Evolutionary conservation across 345 rosid species (phyloP).

Genomic region (Pistacia integerrima): DNA sequence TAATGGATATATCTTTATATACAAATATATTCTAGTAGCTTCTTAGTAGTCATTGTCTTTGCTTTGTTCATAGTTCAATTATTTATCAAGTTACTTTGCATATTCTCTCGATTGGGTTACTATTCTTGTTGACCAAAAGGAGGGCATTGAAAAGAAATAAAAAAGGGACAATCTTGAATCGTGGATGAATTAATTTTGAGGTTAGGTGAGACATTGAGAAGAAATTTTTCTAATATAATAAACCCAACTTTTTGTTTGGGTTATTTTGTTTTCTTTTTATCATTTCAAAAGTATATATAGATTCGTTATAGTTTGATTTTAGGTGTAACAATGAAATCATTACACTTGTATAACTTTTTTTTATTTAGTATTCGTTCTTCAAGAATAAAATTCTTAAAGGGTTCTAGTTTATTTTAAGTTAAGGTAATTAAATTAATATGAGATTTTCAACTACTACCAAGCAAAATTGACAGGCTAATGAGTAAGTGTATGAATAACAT

Average conservation of each 20-base stretch:
- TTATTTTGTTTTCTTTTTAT: background rate
- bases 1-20: background rate
- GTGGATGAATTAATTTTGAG: background rate
- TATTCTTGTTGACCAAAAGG: background rate
- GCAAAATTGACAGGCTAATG: no score
- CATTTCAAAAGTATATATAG: background rate
- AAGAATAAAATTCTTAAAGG: no score
- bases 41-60: background rate
- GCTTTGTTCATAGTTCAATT: background rate
- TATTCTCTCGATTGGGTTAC: background rate
- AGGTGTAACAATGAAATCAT: no score
- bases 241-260: background rate
- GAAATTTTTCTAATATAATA: background rate
- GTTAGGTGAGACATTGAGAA: constrained; percentile 11
- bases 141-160: background rate
- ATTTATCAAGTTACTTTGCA: background rate
- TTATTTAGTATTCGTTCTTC: no score
- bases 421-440: no score
- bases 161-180: background rate
- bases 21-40: background rate
- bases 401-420: no score
- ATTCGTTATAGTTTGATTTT: no score
- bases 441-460: no score
- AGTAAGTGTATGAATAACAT: no score
- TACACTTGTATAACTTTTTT: no score